Percentiles rank a stretch among this genome's conserved stretches.
phyloP scores from a whole-genome alignment of 345 rosid genomes.

The Syzygium grande region DNA sequence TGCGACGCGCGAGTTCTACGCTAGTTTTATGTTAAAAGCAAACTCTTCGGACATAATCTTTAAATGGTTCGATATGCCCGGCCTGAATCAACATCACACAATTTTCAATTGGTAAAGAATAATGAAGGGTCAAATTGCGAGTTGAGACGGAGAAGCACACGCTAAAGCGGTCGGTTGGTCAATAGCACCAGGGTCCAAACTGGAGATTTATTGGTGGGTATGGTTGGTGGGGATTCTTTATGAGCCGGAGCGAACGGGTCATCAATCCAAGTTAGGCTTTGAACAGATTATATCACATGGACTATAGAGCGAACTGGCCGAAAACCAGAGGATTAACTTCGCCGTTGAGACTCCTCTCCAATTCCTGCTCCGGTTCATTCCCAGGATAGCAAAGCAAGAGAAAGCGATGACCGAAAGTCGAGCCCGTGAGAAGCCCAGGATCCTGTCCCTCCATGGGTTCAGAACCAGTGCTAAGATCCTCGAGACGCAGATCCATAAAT shows the following conservation, averaged over 20 bases:
- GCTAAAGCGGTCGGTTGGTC: not conserved
- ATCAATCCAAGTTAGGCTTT: not conserved
- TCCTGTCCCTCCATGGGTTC: slow-evolving; percentile 52
- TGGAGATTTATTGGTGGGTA: not conserved
- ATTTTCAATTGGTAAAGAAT: not conserved
- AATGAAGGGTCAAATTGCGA: not conserved
- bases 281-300: not conserved
- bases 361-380: not conserved
- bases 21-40: not conserved
- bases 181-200: not conserved
- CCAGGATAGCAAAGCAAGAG: not conserved
- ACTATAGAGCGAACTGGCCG: not conserved
- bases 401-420: not conserved
- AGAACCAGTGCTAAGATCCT: slow-evolving; percentile 42
- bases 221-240: not conserved
- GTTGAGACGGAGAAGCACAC: not conserved
- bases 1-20: not conserved
- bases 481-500: slow-evolving; percentile 18
- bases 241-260: not conserved
- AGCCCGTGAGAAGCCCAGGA: slow-evolving; percentile 19
- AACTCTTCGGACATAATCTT: not conserved
- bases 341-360: not conserved
- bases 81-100: not conserved
- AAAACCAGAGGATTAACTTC: not conserved
- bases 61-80: not conserved